Conservation (phyloP, 2,329 filamentous ascomycete species). For the Epichloe typhina region DNA sequence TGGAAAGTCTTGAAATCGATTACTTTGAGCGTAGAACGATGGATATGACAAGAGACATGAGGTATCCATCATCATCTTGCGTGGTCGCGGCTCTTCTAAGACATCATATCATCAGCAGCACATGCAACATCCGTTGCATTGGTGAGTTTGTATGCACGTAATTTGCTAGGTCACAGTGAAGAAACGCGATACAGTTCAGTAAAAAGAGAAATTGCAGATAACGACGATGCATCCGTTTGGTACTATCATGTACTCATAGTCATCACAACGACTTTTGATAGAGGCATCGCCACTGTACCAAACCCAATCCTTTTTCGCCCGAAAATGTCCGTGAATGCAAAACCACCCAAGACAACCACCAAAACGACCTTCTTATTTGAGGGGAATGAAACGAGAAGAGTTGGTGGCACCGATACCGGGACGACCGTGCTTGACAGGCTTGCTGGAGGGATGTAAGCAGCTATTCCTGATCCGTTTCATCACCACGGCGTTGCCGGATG, state of each 20-base stretch:
- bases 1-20: no score
- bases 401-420: conserved; percentile 99
- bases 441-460: conserved; percentile 53
- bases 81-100: no score
- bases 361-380: conserved; percentile 72
- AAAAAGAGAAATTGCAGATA: conserved; percentile 7
- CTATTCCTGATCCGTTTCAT: background rate
- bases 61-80: no score
- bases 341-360: conserved; percentile 32
- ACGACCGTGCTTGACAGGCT: conserved; percentile 99
- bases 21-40: no score
- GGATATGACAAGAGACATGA: no score
- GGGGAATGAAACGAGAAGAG: conserved; percentile 99
- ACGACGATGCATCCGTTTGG: conserved; percentile 28
- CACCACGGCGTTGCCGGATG: background rate
- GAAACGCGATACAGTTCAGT: background rate
- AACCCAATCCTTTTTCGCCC: conserved; percentile 45
- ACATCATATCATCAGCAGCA: no score
- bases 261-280: conserved; percentile 31
- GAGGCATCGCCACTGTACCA: conserved; percentile 33
- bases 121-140: background rate
- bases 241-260: conserved; percentile 31
- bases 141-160: background rate
- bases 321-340: conserved; percentile 44
- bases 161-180: background rate